Evolutionary conservation across 441 rosid genomes (phyloP), one percentile per base, ranked within the genome.

Genomic region (Gossypium laxum): DNA sequence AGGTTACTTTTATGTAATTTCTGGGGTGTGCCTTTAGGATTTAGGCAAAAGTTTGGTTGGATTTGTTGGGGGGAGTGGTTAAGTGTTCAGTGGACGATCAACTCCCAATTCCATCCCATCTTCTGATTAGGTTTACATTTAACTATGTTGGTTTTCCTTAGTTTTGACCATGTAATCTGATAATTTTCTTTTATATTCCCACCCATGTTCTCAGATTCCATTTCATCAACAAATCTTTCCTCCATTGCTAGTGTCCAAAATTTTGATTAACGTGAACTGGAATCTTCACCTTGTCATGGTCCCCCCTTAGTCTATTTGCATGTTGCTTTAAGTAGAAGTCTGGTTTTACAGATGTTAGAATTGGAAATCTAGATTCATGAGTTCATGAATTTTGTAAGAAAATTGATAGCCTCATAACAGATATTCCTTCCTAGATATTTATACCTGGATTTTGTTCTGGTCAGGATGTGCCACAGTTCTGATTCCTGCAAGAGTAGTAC

Each of bases 401-500:
- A 30, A 30, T 5, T 30, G 34, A 30, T 5, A 5, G 34, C 34
- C 34, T 30, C 1, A 30, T 5, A 30, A 30, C 34, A 30, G 34
- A 30, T 30, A 5, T 30, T 30, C 34, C 34, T 30, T 30, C 7
- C 34, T 30, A 48, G 52, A 48, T 48, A n/a, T 5, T 51, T 51
- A 51, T 51, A 51, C 55, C 55, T 15, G 28, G 26, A 8, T 10
- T 19, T 18, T 54, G n/a, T 21, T 62, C 47, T 76, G 24, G 2
- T 47, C 81, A 90, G 95, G 91, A 10, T 80, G 91, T 74, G 83
- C 98, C 10, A 85, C 87, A 28, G 91, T 88, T 12, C 80, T 92
- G 38, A 83, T 91, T 71, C 98, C 98, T 43, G 91, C 92, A 62
- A 87, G 87, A 83, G 96, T 90, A 1, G 82, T 86, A 55, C 88